Base-by-base conservation (phyloP, 2,329 filamentous ascomycete species). In the Ophiostoma pallidulum region DNA sequence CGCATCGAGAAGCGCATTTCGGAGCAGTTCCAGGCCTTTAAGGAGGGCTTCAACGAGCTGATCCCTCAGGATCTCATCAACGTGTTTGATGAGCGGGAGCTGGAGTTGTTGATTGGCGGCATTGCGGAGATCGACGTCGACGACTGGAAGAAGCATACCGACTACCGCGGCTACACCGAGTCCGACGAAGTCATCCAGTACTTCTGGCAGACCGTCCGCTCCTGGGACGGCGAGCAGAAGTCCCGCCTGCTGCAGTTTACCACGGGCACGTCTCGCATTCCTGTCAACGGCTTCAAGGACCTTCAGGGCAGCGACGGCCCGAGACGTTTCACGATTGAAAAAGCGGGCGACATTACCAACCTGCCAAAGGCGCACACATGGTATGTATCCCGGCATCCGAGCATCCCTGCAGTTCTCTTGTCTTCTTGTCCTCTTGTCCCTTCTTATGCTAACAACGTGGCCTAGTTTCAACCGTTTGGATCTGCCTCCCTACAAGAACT, bases 111-210 rank as follows among this genome's bases (percentile, higher is more conserved):
- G 57, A 97, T 98, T 62, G 92, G 92, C 56, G 92, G 92, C 75
- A 98, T 98, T 59, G 92, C 92, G n/a, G 92, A 98, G 68, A 98
- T 98, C 57, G 92, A 98, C 61, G 91, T 98, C 14, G 92, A 98
- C 51, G 92, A 98, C 68, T 98, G 92, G 92, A 97, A 98, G 84
- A 98, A 98, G 74, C 92, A 98, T 70, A 98, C 92, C 40, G 92
- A 98, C 63, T 98, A 98, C 68, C 85, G 92, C 58, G 92, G 92
- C 47, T 98, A 98, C 75, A 96, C 94, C 9, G 92, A 98, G 69
- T 89, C 83, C 49, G 92, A 98, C 59, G 88, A 96, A 62, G 92
- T 98, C 22, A 92, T 98, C 56, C 86, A 94, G 66, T 90, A 94
- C 73, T 98, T 98, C 77, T 98, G 92, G 92, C 90, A 95, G 73